Percentiles rank a stretch among this genome's conserved stretches.
Conservation (phyloP, 192 early-diverging fungal genomes). For the Coemansia sp. region DNA sequence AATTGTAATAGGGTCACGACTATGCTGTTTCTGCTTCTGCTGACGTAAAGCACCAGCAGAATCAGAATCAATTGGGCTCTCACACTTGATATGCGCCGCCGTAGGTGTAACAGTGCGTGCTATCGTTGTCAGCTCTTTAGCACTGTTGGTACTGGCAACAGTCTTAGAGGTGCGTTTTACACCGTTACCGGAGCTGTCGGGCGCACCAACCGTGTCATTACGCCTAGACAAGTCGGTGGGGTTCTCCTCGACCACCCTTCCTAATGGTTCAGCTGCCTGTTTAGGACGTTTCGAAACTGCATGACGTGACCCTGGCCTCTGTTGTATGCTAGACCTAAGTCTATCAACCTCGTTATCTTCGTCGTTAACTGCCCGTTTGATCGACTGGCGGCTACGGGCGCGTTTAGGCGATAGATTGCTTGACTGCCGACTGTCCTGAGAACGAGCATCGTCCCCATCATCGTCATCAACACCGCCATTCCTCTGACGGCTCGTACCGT, state of each 20-base stretch:
- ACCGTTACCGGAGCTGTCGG: conserved; percentile 17
- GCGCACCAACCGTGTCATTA: conserved; percentile 3
- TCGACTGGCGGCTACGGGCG: conserved; percentile 12
- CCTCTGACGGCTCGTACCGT: neutral
- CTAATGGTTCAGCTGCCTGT: neutral
- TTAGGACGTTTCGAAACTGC: conserved; percentile 11
- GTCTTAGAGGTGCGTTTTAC: conserved; percentile 9
- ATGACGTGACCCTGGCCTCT: neutral
- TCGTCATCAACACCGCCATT: neutral
- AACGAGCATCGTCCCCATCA: neutral
- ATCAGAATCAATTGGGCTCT: too few species aligned
- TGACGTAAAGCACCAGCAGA: neutral
- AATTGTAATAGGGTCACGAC: neutral
- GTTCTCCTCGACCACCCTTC: neutral
- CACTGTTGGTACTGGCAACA: too few species aligned
- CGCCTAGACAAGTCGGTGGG: neutral
- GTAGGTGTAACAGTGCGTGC: conserved; percentile 9
- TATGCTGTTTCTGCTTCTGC: neutral
- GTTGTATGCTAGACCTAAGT: neutral
- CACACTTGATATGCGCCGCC: conserved; percentile 20
- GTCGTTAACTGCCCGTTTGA: conserved; percentile 26
- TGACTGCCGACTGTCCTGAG: neutral
- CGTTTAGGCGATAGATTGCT: conserved; percentile 21
- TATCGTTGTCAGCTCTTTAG: neutral
- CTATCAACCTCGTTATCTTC: conserved; percentile 24